Evolutionary conservation across 371 early-diverging fungal species (phyloP).

Genomic region (Rhizopus stolonifer): DNA sequence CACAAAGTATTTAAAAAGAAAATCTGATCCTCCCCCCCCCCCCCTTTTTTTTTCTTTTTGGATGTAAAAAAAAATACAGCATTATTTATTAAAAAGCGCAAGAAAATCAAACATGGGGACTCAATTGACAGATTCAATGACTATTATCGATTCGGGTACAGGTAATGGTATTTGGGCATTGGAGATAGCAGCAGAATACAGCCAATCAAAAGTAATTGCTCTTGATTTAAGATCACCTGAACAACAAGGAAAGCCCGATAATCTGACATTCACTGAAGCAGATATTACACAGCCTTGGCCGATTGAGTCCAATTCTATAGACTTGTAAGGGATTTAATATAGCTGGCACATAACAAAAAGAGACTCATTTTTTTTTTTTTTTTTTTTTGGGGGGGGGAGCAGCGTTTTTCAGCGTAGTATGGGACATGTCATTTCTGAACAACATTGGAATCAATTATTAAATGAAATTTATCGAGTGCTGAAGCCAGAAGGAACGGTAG

Average conservation of each 20-base stretch:
- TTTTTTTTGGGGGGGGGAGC: no score
- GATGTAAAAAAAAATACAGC: constrained; percentile 21
- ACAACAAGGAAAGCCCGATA: constrained; percentile 35
- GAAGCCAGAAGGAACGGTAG: constrained; percentile 46
- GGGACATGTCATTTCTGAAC: constrained; percentile 34
- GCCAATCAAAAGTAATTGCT: constrained; percentile 49
- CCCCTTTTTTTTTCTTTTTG: not conserved
- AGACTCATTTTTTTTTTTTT: no score
- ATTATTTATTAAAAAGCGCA: constrained; percentile 48
- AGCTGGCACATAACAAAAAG: not conserved
- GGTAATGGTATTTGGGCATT: constrained; percentile 57
- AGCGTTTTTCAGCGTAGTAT: constrained; percentile 49
- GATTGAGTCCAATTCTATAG: constrained; percentile 37
- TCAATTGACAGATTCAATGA: constrained; percentile 30
- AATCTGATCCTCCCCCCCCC: no score
- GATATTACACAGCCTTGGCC: constrained; percentile 41
- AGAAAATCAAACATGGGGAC: constrained; percentile 43
- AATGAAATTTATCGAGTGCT: constrained; percentile 40
- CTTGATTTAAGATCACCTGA: constrained; percentile 50
- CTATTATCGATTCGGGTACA: constrained; percentile 55
- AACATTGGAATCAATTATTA: constrained; percentile 38
- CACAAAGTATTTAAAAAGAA: constrained; percentile 3
- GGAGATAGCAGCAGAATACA: constrained; percentile 47
- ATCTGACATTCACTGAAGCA: constrained; percentile 32
- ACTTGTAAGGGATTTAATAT: constrained; percentile 35